phyloP scores from a whole-genome alignment of 805 yeast species.

The Jamesozyma gamospora region DNA sequence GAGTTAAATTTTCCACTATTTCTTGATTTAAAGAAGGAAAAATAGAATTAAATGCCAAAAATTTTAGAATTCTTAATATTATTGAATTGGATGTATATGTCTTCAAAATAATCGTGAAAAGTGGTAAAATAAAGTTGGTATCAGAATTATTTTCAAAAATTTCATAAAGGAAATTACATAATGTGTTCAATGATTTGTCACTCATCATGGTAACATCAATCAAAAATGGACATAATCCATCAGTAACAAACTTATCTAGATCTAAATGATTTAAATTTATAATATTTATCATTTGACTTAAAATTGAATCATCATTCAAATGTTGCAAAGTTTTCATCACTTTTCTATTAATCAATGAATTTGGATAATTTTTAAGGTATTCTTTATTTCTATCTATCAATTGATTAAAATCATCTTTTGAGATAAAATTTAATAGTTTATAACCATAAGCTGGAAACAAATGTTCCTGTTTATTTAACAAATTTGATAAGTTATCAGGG shows the following conservation, averaged over 20 bases:
- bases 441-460: slow-evolving; percentile 28
- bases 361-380: slow-evolving; percentile 8
- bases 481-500: slow-evolving; percentile 5
- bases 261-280: slow-evolving; percentile 7
- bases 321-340: slow-evolving; percentile 5
- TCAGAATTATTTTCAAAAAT: neutral
- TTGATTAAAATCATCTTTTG: slow-evolving; percentile 5
- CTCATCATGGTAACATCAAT: neutral
- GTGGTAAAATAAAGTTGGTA: neutral
- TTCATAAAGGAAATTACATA: neutral
- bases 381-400: slow-evolving; percentile 5
- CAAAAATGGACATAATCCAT: slow-evolving; percentile 1
- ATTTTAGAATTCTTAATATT: neutral
- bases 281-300: slow-evolving; percentile 3
- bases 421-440: slow-evolving; percentile 10
- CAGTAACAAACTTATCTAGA: neutral
- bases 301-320: slow-evolving; percentile 7
- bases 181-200: neutral
- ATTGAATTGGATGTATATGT: neutral
- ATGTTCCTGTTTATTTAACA: slow-evolving; percentile 1
- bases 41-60: neutral
- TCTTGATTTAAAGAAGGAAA: neutral
- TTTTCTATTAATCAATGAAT: slow-evolving; percentile 7
- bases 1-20: too few relatives aligned
- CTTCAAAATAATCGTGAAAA: neutral